phyloP scores from a whole-genome alignment of 768 basidiomycete genomes.

The Rhodotorula babjevae region DNA sequence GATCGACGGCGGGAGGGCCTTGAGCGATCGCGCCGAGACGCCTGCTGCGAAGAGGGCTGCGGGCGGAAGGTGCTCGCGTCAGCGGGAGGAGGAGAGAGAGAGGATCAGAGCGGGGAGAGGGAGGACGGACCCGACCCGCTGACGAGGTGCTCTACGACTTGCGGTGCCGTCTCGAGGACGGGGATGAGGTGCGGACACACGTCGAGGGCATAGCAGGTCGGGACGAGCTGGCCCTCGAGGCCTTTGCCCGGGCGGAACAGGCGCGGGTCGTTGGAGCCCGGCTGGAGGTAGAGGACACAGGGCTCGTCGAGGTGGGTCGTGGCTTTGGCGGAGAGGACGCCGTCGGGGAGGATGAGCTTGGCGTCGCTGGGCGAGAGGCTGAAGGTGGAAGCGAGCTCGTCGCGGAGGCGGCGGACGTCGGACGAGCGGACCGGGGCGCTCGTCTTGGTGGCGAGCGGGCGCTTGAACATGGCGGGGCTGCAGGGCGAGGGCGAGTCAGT shows the following conservation, averaged over 20 bases:
- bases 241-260: constrained; percentile 20
- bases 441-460: constrained; percentile 26
- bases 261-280: constrained; percentile 3
- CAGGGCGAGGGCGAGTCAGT: background rate
- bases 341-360: constrained; percentile 22
- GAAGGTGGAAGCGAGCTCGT: constrained; percentile 2
- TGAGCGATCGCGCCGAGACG: constrained; percentile 9
- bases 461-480: constrained; percentile 33
- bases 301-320: constrained; percentile 34
- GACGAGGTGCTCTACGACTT: constrained; percentile 24
- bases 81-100: background rate
- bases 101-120: background rate
- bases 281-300: constrained; percentile 16
- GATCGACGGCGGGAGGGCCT: background rate
- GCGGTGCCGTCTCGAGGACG: constrained; percentile 16
- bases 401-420: constrained; percentile 32
- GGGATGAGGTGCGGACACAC: constrained; percentile 9
- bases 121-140: constrained; percentile 8
- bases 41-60: constrained; percentile 27
- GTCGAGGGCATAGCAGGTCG: constrained; percentile 29
- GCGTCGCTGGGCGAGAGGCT: background rate
- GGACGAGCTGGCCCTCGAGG: constrained; percentile 7
- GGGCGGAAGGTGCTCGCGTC: too few species aligned
- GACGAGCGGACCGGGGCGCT: constrained; percentile 23
- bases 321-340: constrained; percentile 3